phyloP scores from a whole-genome alignment of 73 alveolate genomes.

The Paramecium tetraurelia region DNA sequence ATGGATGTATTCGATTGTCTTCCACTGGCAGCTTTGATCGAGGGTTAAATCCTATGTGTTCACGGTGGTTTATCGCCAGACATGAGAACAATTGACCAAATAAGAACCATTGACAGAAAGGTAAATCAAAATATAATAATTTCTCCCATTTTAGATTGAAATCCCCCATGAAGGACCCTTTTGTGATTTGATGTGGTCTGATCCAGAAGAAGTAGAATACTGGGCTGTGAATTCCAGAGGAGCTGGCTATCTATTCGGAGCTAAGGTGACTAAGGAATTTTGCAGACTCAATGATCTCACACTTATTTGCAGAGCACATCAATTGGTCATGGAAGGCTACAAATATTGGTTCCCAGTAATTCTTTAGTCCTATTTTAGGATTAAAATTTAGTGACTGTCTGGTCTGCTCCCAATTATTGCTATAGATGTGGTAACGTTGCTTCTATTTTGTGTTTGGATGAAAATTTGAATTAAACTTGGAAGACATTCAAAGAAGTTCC shows the following conservation, averaged over 20 bases:
- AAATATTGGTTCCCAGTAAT: conserved; percentile 84
- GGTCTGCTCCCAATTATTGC: conserved; percentile 97
- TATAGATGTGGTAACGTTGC: conserved; percentile 96
- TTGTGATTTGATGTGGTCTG: conserved; percentile 92
- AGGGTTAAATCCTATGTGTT: conserved; percentile 84
- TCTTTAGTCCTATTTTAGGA: conserved; percentile 67
- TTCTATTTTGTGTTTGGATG: conserved; percentile 79
- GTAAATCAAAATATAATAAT: background rate
- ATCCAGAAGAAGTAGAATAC: conserved; percentile 86
- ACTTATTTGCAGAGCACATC: conserved; percentile 84
- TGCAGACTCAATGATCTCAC: conserved; percentile 77
- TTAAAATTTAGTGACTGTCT: conserved; percentile 88
- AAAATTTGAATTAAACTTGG: conserved; percentile 75
- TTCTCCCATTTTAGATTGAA: conserved; percentile 60
- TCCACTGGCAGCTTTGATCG: conserved; percentile 84
- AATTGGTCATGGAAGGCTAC: conserved; percentile 81
- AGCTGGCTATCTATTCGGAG: conserved; percentile 66
- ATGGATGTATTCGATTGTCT: conserved; percentile 79
- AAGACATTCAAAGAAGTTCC: conserved; percentile 71
- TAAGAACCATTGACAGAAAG: conserved; percentile 79
- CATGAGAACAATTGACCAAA: conserved; percentile 81
- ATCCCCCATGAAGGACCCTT: conserved; percentile 88
- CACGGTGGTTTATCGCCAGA: conserved; percentile 97
- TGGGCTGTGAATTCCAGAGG: conserved; percentile 79
- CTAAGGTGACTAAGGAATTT: conserved; percentile 80